Conservation (phyloP, 768 basidiomycete genomes). For the Mycena rosella region DNA sequence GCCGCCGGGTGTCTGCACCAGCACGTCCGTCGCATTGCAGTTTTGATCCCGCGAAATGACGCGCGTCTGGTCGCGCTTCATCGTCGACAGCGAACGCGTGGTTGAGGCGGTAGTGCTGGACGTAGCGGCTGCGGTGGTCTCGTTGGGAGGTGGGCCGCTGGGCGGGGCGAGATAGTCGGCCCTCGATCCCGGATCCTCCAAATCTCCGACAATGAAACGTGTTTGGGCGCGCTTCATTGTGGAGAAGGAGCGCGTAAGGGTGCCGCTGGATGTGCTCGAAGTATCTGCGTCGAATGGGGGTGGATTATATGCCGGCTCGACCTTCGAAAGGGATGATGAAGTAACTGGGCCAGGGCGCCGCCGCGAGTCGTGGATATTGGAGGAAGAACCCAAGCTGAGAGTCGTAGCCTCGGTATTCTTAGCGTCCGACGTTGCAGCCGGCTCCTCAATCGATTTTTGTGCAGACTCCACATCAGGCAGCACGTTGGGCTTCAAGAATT, state of each 20-base stretch:
- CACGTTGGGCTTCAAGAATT: slow-evolving; percentile 1
- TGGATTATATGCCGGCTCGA: background rate
- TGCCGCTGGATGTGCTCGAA: background rate
- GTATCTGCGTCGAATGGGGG: background rate
- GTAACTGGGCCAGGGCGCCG: background rate
- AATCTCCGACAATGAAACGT: background rate
- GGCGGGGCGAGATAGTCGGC: background rate
- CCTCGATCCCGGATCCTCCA: no score
- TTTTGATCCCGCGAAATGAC: slow-evolving; percentile 5
- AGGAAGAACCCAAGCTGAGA: background rate
- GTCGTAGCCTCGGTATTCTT: background rate
- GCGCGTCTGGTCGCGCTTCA: slow-evolving; percentile 21
- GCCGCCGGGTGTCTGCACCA: slow-evolving; percentile 18
- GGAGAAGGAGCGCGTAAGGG: background rate
- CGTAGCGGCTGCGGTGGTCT: no score
- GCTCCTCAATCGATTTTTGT: no score
- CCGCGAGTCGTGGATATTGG: background rate
- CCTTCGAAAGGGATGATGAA: background rate
- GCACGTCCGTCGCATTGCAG: slow-evolving; percentile 13
- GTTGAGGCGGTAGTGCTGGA: no score
- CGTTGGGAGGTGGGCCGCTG: no score
- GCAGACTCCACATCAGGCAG: background rate
- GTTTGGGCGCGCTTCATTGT: slow-evolving; percentile 12
- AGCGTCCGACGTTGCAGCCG: background rate
- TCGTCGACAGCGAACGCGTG: slow-evolving; percentile 16